Base-by-base conservation (phyloP, 2,329 filamentous ascomycete species). In the Fusarium hainanense region DNA sequence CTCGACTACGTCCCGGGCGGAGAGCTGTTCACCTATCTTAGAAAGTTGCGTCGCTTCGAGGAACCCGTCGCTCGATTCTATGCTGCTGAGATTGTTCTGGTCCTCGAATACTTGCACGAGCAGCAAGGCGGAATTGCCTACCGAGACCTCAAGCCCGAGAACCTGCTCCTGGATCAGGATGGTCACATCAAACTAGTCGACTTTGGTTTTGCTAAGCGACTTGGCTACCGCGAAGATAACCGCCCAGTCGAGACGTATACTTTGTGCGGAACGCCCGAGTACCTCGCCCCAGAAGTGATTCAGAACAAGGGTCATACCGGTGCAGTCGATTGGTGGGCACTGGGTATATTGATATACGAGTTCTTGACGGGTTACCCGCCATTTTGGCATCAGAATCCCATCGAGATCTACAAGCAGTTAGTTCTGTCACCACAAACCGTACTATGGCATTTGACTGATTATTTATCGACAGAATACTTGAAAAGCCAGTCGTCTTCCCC, bases 281-380 rank as follows among this genome's bases (percentile, higher is more conserved):
- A 95, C 78, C 88, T 95, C 47, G 92, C 92, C 3, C 92, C 92
- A 7, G 92, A 95, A 81, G 92, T 95, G 43, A 94, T 95, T 72
- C 89, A 93, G 70, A 94, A 93, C 77, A 93, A 93, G 77, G 92
- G 91, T 14, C 89, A 91, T 76, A 90, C 88, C 4, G 89, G 88
- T 4, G 92, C 92, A 16, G 92, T 95, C 37, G 92, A 95, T 82
- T 95, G 92, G 92, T 95, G 93, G 93, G 92, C 93, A 1, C 84
- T 96, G 71, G 93, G 93, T 27, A 94, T 95, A 71, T 80, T 96
- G 59, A 90, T 95, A 63, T 95, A 93, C 79, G 93, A 96, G 77
- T 95, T 95, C 76, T 82, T 95, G 50, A 93, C 93, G 12, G 93
- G 93, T 28, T 94, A 94, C 76, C 93, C 93, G 16, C 93, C 93